Conservation (phyloP, 2,329 filamentous ascomycete genomes). For the Fusarium incarnatum region DNA sequence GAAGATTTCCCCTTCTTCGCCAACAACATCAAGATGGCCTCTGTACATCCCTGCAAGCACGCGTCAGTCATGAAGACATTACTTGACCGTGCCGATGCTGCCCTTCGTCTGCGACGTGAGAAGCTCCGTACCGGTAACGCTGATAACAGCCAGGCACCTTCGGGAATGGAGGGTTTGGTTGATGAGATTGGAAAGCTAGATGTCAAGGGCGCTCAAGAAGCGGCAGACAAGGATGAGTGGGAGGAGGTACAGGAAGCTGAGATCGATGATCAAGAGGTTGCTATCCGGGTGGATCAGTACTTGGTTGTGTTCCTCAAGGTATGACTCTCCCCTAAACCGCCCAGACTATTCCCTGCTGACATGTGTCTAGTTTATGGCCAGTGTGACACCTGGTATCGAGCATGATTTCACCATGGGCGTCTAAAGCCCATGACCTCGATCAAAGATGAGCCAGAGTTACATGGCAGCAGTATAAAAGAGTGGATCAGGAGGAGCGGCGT, state of each 20-base stretch:
- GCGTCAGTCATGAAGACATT: slow-evolving; percentile 98
- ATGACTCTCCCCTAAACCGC: slow-evolving; percentile 40
- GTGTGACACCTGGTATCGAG: slow-evolving; percentile 88
- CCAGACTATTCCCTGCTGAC: slow-evolving; percentile 3
- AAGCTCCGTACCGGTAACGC: slow-evolving; percentile 73
- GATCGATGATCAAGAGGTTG: slow-evolving; percentile 77
- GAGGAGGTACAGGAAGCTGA: slow-evolving; percentile 72
- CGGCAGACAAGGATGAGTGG: slow-evolving; percentile 70
- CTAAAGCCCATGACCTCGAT: slow-evolving; percentile 10
- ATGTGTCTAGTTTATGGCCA: slow-evolving; percentile 74
- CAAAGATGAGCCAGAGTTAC: background rate
- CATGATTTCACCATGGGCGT: slow-evolving; percentile 45
- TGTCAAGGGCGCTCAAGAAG: slow-evolving; percentile 63
- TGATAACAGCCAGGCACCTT: slow-evolving; percentile 16
- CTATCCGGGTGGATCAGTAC: slow-evolving; percentile 89
- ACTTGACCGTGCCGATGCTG: slow-evolving; percentile 93
- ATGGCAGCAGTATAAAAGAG: background rate
- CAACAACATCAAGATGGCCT: slow-evolving; percentile 93
- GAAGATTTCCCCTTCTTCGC: slow-evolving; percentile 98
- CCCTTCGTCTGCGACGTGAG: slow-evolving; percentile 86
- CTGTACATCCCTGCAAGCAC: slow-evolving; percentile 96
- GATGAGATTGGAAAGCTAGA: slow-evolving; percentile 79
- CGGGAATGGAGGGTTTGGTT: slow-evolving; percentile 85
- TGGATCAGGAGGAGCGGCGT: slow-evolving; percentile 36
- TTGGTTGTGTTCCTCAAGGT: slow-evolving; percentile 89